Base-by-base conservation (phyloP, 2,329 filamentous ascomycete species). In the Microsporum canis region DNA sequence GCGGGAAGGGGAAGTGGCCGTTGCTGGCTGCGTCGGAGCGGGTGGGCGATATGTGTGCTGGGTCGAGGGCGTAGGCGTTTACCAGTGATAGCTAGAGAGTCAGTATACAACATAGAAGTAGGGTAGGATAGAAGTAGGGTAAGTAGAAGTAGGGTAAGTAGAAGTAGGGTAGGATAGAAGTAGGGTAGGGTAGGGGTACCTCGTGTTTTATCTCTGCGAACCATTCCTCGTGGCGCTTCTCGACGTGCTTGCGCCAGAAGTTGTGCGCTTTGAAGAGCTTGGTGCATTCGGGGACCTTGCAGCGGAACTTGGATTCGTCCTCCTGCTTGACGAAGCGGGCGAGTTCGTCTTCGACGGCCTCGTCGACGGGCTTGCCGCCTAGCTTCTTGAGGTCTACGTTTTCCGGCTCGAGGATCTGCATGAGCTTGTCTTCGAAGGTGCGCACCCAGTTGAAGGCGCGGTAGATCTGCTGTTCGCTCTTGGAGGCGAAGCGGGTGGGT, bases 371-470 rank as follows among this genome's bases (percentile, higher is more conserved):
- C 71, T 90, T 91, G 17, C 94, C 94, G 57, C 95, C 94, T 31
- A 97, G 82, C 76, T 96, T 97, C 72, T 86, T 86, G 47, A 97
- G 79, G 70, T 97, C 91, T 29, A 88, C 88, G 57, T 86, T 85
- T 60, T 94, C 89, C 0, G 94, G 94, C 66, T 97, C 92, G 12
- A 99, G 80, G 55, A 97, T 88, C 72, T 96, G 91, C 71, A 89
- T 79, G 58, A 99, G 82, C 77, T 99, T 99, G 71, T 99, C 94
- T 71, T 99, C 94, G 69, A 96, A 99, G 0, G 94, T 97, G 78
- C 88, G 95, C 63, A 99, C 95, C 94, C 95, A 99, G 71, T 97
- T 99, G 77, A 91, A 97, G 0, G 94, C 94, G 61, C 91, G 87
- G 69, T 95, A 88, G 12, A 97, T 83, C 71, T 97, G 94, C 72